These are phyloP conservation scores for Coprinopsis marcescibilis DNA, from an alignment of 768 basidiomycete genomes.

Conservation along the genomic window DNA sequence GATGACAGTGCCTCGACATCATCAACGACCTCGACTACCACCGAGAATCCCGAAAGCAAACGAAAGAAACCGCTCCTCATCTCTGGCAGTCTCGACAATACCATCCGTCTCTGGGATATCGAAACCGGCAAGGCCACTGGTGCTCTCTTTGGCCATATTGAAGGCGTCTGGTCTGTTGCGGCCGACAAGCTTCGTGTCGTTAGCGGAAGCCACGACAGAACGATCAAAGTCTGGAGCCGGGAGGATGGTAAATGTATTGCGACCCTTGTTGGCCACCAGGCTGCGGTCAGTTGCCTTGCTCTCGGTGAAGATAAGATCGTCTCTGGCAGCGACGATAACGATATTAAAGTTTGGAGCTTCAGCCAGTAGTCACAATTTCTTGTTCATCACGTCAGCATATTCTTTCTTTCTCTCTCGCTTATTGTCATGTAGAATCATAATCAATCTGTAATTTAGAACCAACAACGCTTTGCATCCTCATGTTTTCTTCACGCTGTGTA, in stretches of 20 bases:
- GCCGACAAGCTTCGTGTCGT: conserved; percentile 88
- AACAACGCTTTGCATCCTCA: no score
- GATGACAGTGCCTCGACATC: conserved; percentile 7
- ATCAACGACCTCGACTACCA: neutral
- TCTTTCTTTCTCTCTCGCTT: neutral
- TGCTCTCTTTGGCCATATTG: conserved; percentile 96
- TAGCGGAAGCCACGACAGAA: conserved; percentile 91
- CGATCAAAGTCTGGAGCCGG: conserved; percentile 97
- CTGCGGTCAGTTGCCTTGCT: conserved; percentile 86
- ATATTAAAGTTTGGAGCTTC: conserved; percentile 81
- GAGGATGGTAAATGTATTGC: conserved; percentile 83
- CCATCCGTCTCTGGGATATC: conserved; percentile 94
- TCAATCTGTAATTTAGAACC: no score
- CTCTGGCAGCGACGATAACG: conserved; percentile 92
- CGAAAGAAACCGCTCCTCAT: conserved; percentile 69
- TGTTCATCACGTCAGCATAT: conserved; percentile 5
- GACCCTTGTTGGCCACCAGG: conserved; percentile 90
- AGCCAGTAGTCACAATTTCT: conserved; percentile 28
- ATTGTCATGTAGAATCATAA: no score
- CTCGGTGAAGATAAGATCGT: conserved; percentile 94
- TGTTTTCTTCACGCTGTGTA: no score
- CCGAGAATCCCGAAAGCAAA: conserved; percentile 10
- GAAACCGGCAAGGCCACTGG: conserved; percentile 70
- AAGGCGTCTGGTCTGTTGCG: conserved; percentile 96
- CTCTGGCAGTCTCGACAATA: conserved; percentile 90